Evolutionary conservation across 345 rosid genomes (phyloP).

Genomic region (Physaria fendleri): DNA sequence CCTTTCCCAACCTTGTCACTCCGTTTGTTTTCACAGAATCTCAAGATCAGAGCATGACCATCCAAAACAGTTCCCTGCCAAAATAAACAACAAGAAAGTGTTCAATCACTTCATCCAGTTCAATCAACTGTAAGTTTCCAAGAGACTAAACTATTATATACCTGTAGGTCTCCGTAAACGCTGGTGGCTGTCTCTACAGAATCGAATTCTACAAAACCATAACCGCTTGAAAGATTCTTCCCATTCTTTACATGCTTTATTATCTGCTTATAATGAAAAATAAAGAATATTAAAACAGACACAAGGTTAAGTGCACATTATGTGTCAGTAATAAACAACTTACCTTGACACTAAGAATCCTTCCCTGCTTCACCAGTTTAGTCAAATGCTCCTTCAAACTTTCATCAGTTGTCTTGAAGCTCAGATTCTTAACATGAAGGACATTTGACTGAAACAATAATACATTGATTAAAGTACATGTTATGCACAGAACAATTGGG

Average conservation of each 20-base stretch:
- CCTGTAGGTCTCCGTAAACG: slow-evolving; percentile 69
- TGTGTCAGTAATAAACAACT: slow-evolving; percentile 17
- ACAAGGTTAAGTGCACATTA: neutral
- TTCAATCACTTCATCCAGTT: neutral
- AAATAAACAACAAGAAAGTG: slow-evolving; percentile 2
- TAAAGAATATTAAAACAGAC: slow-evolving; percentile 8
- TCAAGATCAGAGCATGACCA: slow-evolving; percentile 85
- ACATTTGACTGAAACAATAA: slow-evolving; percentile 67
- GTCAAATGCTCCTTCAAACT: slow-evolving; percentile 61
- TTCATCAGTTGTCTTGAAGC: slow-evolving; percentile 86
- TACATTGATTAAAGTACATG: slow-evolving; percentile 8
- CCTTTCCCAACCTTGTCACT: slow-evolving; percentile 50
- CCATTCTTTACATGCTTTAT: slow-evolving; percentile 78
- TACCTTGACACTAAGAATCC: slow-evolving; percentile 75
- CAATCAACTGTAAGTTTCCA: slow-evolving; percentile 1
- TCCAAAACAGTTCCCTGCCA: slow-evolving; percentile 80
- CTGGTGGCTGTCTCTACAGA: slow-evolving; percentile 67
- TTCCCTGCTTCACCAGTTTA: slow-evolving; percentile 60
- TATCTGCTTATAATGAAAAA: slow-evolving; percentile 42
- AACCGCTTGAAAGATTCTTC: slow-evolving; percentile 77
- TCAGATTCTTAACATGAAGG: slow-evolving; percentile 80
- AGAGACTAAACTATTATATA: slow-evolving; percentile 22
- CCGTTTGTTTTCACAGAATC: slow-evolving; percentile 69
- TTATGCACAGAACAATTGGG: slow-evolving; percentile 19
- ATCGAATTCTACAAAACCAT: slow-evolving; percentile 89